These are phyloP conservation scores for Leptomonas seymouri DNA, from an alignment of 208 protist species.

Conservation along the genomic window DNA sequence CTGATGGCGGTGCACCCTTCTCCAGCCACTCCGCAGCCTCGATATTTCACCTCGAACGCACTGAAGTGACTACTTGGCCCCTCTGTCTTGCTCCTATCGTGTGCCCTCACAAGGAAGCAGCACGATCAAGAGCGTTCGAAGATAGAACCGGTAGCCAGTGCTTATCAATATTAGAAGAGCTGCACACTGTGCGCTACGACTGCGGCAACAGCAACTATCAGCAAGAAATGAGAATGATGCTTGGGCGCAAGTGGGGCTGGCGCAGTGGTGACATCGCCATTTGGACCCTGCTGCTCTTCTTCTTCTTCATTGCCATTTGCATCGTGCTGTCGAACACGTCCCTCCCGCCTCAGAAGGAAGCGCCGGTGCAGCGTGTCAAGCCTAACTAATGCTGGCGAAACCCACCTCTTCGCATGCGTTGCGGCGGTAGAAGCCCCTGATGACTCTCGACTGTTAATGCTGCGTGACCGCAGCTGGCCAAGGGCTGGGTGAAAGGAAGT, in stretches of 20 bases:
- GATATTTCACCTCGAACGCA: neutral
- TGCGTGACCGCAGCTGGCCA: too few relatives aligned
- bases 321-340: slow-evolving; percentile 34
- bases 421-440: too few relatives aligned
- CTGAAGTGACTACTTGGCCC: neutral
- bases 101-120: neutral
- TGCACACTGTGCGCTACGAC: too few relatives aligned
- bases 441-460: too few relatives aligned
- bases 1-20: too few relatives aligned
- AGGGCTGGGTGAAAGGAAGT: too few relatives aligned
- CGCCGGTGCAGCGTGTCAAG: slow-evolving; percentile 8
- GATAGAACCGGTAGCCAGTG: neutral
- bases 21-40: neutral
- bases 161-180: too few relatives aligned
- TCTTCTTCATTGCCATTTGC: slow-evolving; percentile 31
- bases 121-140: neutral
- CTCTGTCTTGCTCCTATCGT: neutral
- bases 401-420: neutral
- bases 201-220: too few relatives aligned
- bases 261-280: slow-evolving; percentile 38
- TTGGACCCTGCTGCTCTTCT: slow-evolving; percentile 36
- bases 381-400: neutral
- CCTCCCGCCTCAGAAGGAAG: slow-evolving; percentile 6
- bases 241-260: slow-evolving; percentile 24
- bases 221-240: neutral